Evolutionary conservation across 257 asterid species (phyloP), one percentile per base, ranked within the genome.

Genomic region (Cinchona pubescens): DNA sequence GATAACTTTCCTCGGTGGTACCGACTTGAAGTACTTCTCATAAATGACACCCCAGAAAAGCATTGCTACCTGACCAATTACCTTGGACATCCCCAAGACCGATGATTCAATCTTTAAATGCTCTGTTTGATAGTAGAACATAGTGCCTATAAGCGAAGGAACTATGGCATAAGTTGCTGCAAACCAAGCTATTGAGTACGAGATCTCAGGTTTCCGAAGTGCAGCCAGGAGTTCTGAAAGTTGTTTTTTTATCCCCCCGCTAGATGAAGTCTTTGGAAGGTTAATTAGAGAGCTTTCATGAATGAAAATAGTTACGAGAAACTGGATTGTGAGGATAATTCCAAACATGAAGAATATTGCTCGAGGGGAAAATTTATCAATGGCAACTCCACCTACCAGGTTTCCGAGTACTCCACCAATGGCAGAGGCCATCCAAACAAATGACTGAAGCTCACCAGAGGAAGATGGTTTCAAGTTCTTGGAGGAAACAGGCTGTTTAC

Each of bases 41-140:
- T 91, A 95, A 3, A 90, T 76, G 34, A 88, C 66, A 0, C 96
- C 99, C 99, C 99, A 95, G 14, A 90, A 75, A 19, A 95, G 90
- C 99, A 92, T 92, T 6, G 93, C 90, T 32, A 82, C 96, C 87
- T 95, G 99, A 29, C 99, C 99, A 8, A 88, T 62, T 59, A 95
- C 99, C 81, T 95, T 95, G 3, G 99, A 95, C 68, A 95, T 78
- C 59, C 99, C 99, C 6, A 95, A 86, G 2, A 90, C 74, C 0
- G 96, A 95, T 0, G 98, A 91, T 49, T 92, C 97, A 14, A 95
- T 88, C 69, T 85, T 87, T 68, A 95, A 72, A 56, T 92, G 90
- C 30, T 95, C 91, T 34, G 99, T 95, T 82, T 95, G 99, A 78
- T 92, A 95, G 86, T 69, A 95, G 83, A 95, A 92, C 98, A 95